phyloP scores from a whole-genome alignment of 2,329 filamentous ascomycete species.

The Calonectria pauciramosa region DNA sequence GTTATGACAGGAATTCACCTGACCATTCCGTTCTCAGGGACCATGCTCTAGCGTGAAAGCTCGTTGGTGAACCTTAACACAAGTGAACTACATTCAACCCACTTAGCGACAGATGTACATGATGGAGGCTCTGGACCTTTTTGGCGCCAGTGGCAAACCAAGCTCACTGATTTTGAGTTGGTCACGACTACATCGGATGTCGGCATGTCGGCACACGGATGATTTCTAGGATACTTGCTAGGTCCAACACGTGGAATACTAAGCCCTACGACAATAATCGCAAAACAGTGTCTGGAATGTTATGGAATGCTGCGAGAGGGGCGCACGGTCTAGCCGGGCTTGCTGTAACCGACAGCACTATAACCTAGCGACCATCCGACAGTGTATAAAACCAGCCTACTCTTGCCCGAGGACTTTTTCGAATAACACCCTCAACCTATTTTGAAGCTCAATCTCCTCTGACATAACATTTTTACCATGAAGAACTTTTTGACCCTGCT shows the following conservation, averaged over 20 bases:
- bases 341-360: not conserved
- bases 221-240: not conserved
- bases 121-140: not conserved
- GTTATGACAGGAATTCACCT: not conserved
- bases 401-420: not conserved
- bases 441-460: not conserved
- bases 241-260: not conserved
- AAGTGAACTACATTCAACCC: not conserved
- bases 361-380: not conserved
- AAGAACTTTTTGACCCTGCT: not conserved
- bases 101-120: not conserved
- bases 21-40: not conserved
- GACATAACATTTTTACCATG: not conserved
- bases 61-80: not conserved
- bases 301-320: not conserved
- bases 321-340: not conserved
- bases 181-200: not conserved
- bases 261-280: not conserved
- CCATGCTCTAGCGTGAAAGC: not conserved
- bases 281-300: not conserved
- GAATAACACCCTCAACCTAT: not conserved
- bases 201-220: not conserved
- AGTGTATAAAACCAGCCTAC: not conserved
- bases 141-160: not conserved
- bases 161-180: not conserved